Percentiles rank a stretch among this genome's conserved stretches.
Conservation (phyloP, 179 eudicot species). For the Corrigiola litoralis region DNA sequence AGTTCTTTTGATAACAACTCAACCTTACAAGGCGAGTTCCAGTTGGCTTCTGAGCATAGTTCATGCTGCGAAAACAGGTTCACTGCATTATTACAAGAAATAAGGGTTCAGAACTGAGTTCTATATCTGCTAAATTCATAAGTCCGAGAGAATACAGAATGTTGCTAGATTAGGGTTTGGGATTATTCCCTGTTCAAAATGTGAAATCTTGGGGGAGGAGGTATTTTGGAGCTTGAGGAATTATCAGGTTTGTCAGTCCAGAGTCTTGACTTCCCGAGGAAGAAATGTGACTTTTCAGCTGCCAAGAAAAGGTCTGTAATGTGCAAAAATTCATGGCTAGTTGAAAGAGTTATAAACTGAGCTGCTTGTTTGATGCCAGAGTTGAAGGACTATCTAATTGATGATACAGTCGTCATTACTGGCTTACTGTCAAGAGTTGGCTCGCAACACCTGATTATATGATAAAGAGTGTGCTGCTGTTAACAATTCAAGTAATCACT, state of each 20-base stretch:
- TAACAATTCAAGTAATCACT: too few species aligned
- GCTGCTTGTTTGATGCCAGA: neutral
- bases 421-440: too few species aligned
- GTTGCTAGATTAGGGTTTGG: neutral
- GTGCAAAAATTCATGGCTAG: neutral
- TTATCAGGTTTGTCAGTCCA: neutral
- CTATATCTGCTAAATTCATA: neutral
- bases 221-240: neutral
- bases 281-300: neutral
- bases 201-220: neutral
- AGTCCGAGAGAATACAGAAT: neutral
- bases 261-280: neutral
- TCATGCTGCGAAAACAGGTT: neutral
- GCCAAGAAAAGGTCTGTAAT: too few species aligned
- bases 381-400: neutral
- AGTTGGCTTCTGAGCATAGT: neutral
- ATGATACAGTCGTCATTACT: neutral
- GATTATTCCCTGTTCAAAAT: neutral
- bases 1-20: neutral
- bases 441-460: too few species aligned
- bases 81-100: neutral
- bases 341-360: slow-evolving; percentile 2
- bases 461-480: too few species aligned
- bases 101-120: neutral
- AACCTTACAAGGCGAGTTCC: neutral